Base-by-base conservation (phyloP, 2,329 filamentous ascomycete species). In the Epichloe gansuensis region DNA sequence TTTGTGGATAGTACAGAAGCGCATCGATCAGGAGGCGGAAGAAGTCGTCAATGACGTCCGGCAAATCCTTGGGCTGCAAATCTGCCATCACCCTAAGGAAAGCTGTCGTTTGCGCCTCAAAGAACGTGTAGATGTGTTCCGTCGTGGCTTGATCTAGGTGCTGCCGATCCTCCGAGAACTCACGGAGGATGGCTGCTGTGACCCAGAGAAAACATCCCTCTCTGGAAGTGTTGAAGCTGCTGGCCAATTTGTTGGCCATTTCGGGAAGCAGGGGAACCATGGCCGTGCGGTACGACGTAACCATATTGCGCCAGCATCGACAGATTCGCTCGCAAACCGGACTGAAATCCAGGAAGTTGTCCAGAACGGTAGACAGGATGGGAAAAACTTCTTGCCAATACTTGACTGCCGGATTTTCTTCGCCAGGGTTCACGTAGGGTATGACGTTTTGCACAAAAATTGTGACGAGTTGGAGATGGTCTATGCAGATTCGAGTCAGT, bases 201-300 rank as follows among this genome's bases (percentile, higher is more conserved):
- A 93, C 91, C 93, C 93, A 98, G n/a, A 98, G 75, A 76, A 98
- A 98, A 66, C 91, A 96, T 12, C 93, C 93, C 68, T 98, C 91
- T 55, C 84, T 81, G 11, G 91, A 96, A 17, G 80, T 77, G 51
- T 85, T 78, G 65, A 98, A 98, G 4, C 91, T 90, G 56, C 77
- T 78, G 1, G 88, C 88, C 53, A 98, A 78, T 68, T 91, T 94
- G 60, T 91, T 87, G 17, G 93, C 94, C 69, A 98, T 82, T 21
- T 82, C 78, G 1, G 87, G 86, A 44, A 98, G 76, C 45, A 98
- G 72, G 25, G 91, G 89, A 13, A 85, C 81, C 74, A 94, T 95
- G 49, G 86, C 86, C 2, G 85, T 93, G 58, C 93, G 82, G 68
- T 97, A 97, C 0, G 90, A 95, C 54, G 97, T 89, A 40, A 98